A percentile compares a stretch with the other conserved stretches of the same genome.
phyloP scores from a whole-genome alignment of 768 basidiomycete species.

The Suillus bovinus region DNA sequence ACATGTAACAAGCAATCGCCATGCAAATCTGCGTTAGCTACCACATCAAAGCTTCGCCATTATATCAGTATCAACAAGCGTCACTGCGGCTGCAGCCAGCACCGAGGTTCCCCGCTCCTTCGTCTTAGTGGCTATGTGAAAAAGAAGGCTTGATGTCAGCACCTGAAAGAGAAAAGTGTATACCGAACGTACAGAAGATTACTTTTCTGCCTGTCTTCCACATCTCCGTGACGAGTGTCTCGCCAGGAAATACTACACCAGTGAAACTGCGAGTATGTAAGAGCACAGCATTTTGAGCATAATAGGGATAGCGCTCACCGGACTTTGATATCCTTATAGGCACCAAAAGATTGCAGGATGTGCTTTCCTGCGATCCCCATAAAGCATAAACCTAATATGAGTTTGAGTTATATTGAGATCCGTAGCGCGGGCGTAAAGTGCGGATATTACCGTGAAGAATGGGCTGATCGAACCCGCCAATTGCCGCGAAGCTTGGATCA shows the following conservation, averaged over 20 bases:
- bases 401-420: not conserved
- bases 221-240: slow-evolving; percentile 95
- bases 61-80: slow-evolving; percentile 47
- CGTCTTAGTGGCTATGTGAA: slow-evolving; percentile 71
- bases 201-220: slow-evolving; percentile 95
- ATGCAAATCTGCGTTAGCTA: not conserved
- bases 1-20: too few species aligned
- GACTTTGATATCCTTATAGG: slow-evolving; percentile 92
- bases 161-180: not conserved
- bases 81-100: slow-evolving; percentile 81
- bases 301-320: slow-evolving; percentile 48
- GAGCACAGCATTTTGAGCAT: not conserved
- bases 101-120: slow-evolving; percentile 80
- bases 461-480: slow-evolving; percentile 93
- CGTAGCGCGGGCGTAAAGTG: slow-evolving; percentile 5
- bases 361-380: slow-evolving; percentile 96
- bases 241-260: slow-evolving; percentile 91
- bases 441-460: slow-evolving; percentile 62
- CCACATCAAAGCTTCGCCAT: slow-evolving; percentile 61
- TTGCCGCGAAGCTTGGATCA: slow-evolving; percentile 88
- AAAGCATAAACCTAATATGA: slow-evolving; percentile 66
- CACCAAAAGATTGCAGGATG: slow-evolving; percentile 82
- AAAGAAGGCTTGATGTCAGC: slow-evolving; percentile 1
- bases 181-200: slow-evolving; percentile 73
- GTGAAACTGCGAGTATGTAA: slow-evolving; percentile 60